Conservation (phyloP, 768 basidiomycete species). For the Cyclocybe aegerita region DNA sequence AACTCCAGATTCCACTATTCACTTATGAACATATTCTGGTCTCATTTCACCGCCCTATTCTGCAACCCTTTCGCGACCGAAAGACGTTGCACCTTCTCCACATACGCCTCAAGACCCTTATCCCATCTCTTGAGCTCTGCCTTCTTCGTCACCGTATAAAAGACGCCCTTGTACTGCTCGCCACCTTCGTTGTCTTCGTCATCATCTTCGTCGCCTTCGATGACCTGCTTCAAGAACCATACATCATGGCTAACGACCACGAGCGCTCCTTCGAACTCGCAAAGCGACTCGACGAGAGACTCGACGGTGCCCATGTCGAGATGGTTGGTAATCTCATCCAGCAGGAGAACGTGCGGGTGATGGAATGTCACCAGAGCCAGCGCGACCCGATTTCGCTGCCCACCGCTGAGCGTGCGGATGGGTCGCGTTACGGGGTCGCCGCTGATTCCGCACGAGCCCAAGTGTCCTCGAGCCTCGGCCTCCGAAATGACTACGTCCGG, state of each 20-base stretch:
- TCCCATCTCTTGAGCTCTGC: constrained; percentile 30
- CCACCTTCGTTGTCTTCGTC: constrained; percentile 17
- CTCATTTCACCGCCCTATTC: not conserved
- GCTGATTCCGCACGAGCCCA: constrained; percentile 42
- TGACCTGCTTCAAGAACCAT: constrained; percentile 33
- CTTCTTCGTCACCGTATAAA: constrained; percentile 31
- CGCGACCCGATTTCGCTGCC: constrained; percentile 59
- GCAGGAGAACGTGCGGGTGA: constrained; percentile 51
- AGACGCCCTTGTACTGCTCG: constrained; percentile 18
- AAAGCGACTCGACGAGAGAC: constrained; percentile 52
- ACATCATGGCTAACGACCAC: constrained; percentile 67
- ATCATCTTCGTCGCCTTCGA: constrained; percentile 26
- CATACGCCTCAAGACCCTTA: constrained; percentile 30
- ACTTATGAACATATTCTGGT: too few relatives aligned
- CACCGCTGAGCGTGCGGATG: constrained; percentile 48
- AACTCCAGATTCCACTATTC: too few relatives aligned
- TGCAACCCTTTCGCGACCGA: constrained; percentile 2
- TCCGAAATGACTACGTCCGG: constrained; percentile 25
- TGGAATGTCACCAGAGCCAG: constrained; percentile 54
- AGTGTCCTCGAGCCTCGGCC: constrained; percentile 31
- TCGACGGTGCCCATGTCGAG: constrained; percentile 61
- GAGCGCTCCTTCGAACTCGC: constrained; percentile 51
- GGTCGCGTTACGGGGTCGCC: constrained; percentile 41
- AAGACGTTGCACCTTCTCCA: constrained; percentile 22
- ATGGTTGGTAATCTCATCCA: constrained; percentile 72